A percentile compares a stretch with the other conserved stretches of the same genome.
Evolutionary conservation across 2,329 filamentous ascomycete species (phyloP).

Genomic region (Lachnellula willkommii): DNA sequence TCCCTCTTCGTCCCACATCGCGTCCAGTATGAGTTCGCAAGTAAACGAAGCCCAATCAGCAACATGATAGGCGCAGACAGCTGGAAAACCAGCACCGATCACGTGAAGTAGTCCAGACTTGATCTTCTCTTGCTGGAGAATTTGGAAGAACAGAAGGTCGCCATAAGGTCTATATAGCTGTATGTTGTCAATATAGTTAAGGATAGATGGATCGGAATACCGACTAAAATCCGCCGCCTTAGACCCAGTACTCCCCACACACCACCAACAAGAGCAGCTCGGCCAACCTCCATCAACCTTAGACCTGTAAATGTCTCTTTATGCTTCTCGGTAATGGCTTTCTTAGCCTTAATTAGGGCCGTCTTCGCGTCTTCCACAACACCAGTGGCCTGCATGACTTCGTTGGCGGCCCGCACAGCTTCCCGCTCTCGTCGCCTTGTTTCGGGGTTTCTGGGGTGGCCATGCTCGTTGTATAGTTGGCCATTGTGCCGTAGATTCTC

Average conservation of each 20-base stretch:
- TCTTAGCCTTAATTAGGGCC: slow-evolving; percentile 21
- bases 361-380: slow-evolving; percentile 29
- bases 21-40: slow-evolving; percentile 20
- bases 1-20: slow-evolving; percentile 18
- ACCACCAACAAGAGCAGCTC: slow-evolving; percentile 24
- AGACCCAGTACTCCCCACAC: slow-evolving; percentile 32
- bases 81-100: slow-evolving; percentile 27
- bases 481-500: neutral
- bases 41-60: slow-evolving; percentile 24
- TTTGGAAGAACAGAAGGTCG: slow-evolving; percentile 19
- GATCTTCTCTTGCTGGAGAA: slow-evolving; percentile 24
- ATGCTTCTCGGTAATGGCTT: slow-evolving; percentile 16
- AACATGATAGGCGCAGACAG: slow-evolving; percentile 26
- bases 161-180: slow-evolving; percentile 31
- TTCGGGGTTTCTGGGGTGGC: slow-evolving; percentile 30
- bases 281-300: slow-evolving; percentile 27
- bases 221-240: slow-evolving; percentile 29
- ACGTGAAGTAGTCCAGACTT: slow-evolving; percentile 17
- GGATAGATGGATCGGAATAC: neutral
- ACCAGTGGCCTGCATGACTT: slow-evolving; percentile 33
- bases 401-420: slow-evolving; percentile 32
- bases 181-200: slow-evolving; percentile 5
- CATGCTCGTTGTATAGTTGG: slow-evolving; percentile 31
- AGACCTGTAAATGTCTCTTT: slow-evolving; percentile 27
- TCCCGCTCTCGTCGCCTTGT: slow-evolving; percentile 30